These are phyloP conservation scores for Apocynum venetum DNA, from an alignment of 257 asterid genomes.

Conservation along the genomic window DNA sequence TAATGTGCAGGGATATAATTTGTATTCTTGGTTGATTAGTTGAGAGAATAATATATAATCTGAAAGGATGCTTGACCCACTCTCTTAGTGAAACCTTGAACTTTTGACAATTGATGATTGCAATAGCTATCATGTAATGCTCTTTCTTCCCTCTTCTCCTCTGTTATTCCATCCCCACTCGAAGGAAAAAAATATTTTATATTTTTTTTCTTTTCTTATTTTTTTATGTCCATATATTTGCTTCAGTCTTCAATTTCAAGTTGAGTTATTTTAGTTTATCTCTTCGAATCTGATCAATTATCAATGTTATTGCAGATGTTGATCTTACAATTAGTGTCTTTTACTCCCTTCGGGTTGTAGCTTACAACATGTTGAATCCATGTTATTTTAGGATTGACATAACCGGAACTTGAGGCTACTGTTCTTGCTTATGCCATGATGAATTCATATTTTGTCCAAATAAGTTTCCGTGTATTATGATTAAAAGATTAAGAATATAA, in stretches of 20 bases:
- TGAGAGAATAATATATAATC: neutral
- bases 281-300: neutral
- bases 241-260: neutral
- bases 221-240: neutral
- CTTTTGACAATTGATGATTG: neutral
- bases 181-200: neutral
- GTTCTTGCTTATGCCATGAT: neutral
- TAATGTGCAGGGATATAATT: too few relatives aligned
- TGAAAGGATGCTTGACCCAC: neutral
- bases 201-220: too few relatives aligned
- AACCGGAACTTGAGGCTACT: neutral
- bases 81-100: neutral
- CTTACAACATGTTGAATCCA: neutral
- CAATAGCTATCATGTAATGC: neutral
- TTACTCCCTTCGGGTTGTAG: neutral
- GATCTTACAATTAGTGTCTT: neutral
- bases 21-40: neutral
- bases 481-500: neutral
- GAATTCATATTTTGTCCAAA: neutral
- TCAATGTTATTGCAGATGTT: neutral
- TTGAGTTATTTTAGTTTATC: neutral
- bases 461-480: neutral
- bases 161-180: neutral
- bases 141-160: neutral
- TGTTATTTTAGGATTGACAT: neutral